Evolutionary conservation across 352 stramenopile genomes (phyloP), one percentile per base, ranked within the genome.

Genomic region (Peronospora belbahrii): DNA sequence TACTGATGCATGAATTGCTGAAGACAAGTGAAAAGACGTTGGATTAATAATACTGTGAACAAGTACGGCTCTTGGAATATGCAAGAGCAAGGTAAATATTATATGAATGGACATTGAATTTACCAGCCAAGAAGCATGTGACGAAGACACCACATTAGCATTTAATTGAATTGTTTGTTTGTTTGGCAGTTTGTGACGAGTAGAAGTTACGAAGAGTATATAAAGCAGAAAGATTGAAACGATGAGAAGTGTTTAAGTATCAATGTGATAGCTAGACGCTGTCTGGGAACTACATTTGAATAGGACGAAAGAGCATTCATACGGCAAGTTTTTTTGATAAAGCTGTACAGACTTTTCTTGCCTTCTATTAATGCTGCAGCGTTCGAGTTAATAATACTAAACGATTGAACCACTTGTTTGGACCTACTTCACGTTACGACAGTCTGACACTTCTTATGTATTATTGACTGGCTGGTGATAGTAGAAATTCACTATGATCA

Each of bases 171-270:
- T 18, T 45, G 25, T 17, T 27, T 35, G 27, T 13, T 43, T 1
- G 33, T 39, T n/a, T 24, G 14, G 9, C 11, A 15, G 13, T 39
- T 2, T 7, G 9, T 20, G 17, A 24, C 17, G n/a, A n/a, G n/a
- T n/a, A 10, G 30, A 35, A 13, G 27, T 15, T 22, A 45, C 48
- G 20, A 22, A 20, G 50, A 38, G 18, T 11, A 24, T 6, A 33
- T 23, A 1, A 6, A 32, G 18, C 10, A 43, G 8, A 24, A 15
- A 18, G 10, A 90, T 90, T 75, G 78, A 90, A 38, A 59, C 71
- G 20, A 90, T 88, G 51, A 57, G 58, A 49, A 33, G 38, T 23
- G 41, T 54, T 10, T n/a, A 41, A 0, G 59, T 86, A 27, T 83
- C 67, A n/a, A n/a, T n/a, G n/a, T n/a, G n/a, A n/a, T n/a, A n/a